Evolutionary conservation across 306 rosid genomes (phyloP).

Genomic region (Styphnolobium japonicum): DNA sequence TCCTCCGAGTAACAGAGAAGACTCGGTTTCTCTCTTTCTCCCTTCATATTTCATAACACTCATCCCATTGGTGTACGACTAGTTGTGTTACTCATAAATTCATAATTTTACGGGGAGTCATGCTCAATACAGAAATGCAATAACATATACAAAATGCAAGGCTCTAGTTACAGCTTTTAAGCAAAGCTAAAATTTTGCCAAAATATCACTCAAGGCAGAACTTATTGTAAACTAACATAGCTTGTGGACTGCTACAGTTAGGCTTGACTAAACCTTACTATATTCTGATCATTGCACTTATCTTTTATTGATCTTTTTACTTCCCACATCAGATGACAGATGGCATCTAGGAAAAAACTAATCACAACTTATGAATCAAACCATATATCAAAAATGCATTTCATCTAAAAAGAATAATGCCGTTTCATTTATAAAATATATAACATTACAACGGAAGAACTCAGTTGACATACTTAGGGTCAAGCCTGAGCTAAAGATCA

Average conservation of each 20-base stretch:
- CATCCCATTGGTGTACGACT: background rate
- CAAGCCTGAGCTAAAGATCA: background rate
- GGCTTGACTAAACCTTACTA: background rate
- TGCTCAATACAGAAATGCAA: background rate
- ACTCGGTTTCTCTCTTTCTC: too few relatives aligned
- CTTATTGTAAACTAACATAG: background rate
- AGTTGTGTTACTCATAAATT: background rate
- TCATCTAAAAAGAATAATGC: background rate
- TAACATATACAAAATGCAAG: background rate
- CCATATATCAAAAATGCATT: background rate
- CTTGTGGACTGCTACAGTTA: background rate
- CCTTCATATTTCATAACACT: background rate
- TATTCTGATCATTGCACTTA: background rate
- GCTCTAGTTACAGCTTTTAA: background rate
- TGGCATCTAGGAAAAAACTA: background rate
- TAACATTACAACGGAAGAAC: background rate
- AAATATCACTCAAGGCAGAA: too few relatives aligned
- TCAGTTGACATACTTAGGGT: background rate
- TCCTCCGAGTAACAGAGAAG: background rate
- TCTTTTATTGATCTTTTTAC: background rate
- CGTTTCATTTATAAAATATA: background rate
- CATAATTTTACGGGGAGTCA: background rate
- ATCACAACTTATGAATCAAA: background rate
- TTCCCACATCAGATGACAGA: background rate
- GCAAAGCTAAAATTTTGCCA: background rate